These are phyloP conservation scores for Fusarium protoensiforme DNA, from an alignment of 2,329 filamentous ascomycete genomes.

Conservation along the genomic window DNA sequence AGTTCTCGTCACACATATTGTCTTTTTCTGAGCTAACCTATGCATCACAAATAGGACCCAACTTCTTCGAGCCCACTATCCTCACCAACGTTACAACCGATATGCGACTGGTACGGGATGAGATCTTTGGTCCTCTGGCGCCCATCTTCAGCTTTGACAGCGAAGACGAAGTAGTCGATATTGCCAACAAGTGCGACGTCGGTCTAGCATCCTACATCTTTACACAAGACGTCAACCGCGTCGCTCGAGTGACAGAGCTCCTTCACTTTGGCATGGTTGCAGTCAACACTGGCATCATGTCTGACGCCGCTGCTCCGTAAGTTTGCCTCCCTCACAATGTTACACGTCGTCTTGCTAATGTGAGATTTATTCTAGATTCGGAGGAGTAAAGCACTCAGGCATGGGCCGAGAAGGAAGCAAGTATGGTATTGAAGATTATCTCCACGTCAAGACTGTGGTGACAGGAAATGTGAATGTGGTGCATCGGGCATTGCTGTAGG, in stretches of 20 bases:
- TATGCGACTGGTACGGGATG: background rate
- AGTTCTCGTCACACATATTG: background rate
- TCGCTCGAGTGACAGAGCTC: conserved; percentile 57
- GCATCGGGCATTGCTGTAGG: conserved; percentile 19
- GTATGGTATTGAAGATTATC: conserved; percentile 70
- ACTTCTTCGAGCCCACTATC: background rate
- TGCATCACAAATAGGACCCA: background rate
- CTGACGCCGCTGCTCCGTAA: conserved; percentile 39
- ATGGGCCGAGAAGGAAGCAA: conserved; percentile 70
- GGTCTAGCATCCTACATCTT: conserved; percentile 83
- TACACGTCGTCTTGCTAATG: background rate
- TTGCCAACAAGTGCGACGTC: conserved; percentile 76
- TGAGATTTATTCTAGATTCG: conserved; percentile 52
- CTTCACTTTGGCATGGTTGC: conserved; percentile 76
- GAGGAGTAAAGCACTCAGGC: conserved; percentile 71
- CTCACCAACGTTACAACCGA: background rate
- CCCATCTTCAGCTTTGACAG: conserved; percentile 62
- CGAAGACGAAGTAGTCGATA: conserved; percentile 75
- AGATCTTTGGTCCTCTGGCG: background rate
- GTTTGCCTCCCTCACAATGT: background rate
- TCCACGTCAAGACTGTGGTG: conserved; percentile 66
- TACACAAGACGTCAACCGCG: conserved; percentile 57
- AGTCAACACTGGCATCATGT: conserved; percentile 65
- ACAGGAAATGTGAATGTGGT: conserved; percentile 42
- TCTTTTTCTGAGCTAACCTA: background rate